Base-by-base conservation (phyloP, 345 rosid genomes). In the Melaleuca quinquenervia region DNA sequence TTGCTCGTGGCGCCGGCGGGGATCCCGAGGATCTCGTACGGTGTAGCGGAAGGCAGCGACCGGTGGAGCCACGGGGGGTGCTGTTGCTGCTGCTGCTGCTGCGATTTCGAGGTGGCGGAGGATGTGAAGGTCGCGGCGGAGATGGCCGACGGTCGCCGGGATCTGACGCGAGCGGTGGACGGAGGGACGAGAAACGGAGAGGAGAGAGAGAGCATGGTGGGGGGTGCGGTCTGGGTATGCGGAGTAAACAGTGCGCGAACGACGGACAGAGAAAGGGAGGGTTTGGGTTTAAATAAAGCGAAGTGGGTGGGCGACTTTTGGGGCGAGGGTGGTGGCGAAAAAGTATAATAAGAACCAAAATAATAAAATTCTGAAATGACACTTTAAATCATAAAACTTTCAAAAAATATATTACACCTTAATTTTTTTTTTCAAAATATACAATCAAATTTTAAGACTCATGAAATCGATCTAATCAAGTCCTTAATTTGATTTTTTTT, bases 11-110 rank as follows among this genome's bases (percentile, higher is more conserved):
- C 96, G 20, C 92, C 94, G 36, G 20, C 85, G 85, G 86, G 93
- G 78, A 95, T 88, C 62, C 96, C 96, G 24, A 95, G 88, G 49
- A 95, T 90, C 26, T 92, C 93, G 86, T 95, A 95, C 5, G 92
- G 89, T 0, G 95, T 92, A 0, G 89, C 84, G 1, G 56, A 60
- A 1, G 90, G 84, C 2, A 86, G 86, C 24, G 84, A 49, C 74
- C 36, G 90, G 82, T 14, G 50, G 48, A 70, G 78, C 78, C 78
- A 41, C 48, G 48, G 78, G 36, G 44, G 76, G 56, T 53, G 45
- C 1, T 27, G 70, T 18, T 60, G 36, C 11, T 32, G 76, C 11
- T 29, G 76, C 44, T 64, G 76, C 44, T 64, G 6, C 11, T 32
- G 78, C 2, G 78, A 41, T 70, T 36, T 70, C 48, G 48, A 32